These are phyloP conservation scores for Fusarium floridanum DNA, from an alignment of 2,329 filamentous ascomycete genomes.

Conservation along the genomic window DNA sequence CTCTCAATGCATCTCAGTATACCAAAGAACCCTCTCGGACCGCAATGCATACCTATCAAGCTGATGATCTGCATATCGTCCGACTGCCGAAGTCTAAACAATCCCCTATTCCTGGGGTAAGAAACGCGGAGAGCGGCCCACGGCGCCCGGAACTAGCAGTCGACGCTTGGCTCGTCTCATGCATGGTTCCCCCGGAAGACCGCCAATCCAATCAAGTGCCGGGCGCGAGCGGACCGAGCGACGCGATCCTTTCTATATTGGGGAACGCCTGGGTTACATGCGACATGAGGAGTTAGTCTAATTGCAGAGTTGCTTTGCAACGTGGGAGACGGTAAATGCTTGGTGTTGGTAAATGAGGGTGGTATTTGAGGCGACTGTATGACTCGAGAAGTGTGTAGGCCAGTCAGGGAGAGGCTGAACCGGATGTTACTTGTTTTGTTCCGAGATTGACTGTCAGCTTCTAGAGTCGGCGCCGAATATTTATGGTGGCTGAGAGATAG, in stretches of 20 bases:
- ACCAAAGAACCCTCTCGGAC: neutral
- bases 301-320: conserved; percentile 1
- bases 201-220: neutral
- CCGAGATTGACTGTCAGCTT: neutral
- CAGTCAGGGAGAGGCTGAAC: neutral
- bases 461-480: neutral
- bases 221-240: neutral
- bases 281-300: neutral
- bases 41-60: neutral
- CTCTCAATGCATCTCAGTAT: neutral
- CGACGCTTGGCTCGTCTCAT: neutral
- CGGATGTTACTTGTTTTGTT: neutral
- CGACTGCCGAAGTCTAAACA: neutral
- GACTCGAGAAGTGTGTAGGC: neutral
- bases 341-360: neutral
- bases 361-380: neutral
- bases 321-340: neutral
- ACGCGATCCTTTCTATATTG: neutral
- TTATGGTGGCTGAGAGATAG: neutral
- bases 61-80: neutral
- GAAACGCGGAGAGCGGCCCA: neutral
- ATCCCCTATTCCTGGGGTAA: neutral
- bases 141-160: neutral
- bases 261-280: neutral
- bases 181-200: neutral